Conservation (phyloP, 129 eudicot genomes). For the Daucus carota region DH1_v3.0 NC_030385.2:38306001-38306500, state of each 20-base stretch:
- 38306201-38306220: conserved; percentile 57
- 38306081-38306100: conserved; percentile 69
- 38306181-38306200: conserved; percentile 53
- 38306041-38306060: conserved; percentile 87
- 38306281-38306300: conserved; percentile 71
- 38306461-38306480: conserved; percentile 47
- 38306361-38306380: conserved; percentile 74
- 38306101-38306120: conserved; percentile 62
- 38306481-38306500: conserved; percentile 76
- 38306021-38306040: conserved; percentile 64
- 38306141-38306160: conserved; percentile 61
- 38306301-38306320: conserved; percentile 54
- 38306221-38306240: conserved; percentile 63
- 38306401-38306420: conserved; percentile 59
- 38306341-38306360: conserved; percentile 69
- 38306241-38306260: conserved; percentile 63
- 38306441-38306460: conserved; percentile 91
- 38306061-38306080: conserved; percentile 80
- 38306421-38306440: conserved; percentile 93
- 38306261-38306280: conserved; percentile 75
- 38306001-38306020: conserved; percentile 60
- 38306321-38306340: conserved; percentile 71
- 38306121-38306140: conserved; percentile 51
- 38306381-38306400: conserved; percentile 41
- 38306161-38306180: conserved; percentile 83